Conservation (phyloP, 2,329 filamentous ascomycete genomes). For the Fusarium solani-melongenae region DNA sequence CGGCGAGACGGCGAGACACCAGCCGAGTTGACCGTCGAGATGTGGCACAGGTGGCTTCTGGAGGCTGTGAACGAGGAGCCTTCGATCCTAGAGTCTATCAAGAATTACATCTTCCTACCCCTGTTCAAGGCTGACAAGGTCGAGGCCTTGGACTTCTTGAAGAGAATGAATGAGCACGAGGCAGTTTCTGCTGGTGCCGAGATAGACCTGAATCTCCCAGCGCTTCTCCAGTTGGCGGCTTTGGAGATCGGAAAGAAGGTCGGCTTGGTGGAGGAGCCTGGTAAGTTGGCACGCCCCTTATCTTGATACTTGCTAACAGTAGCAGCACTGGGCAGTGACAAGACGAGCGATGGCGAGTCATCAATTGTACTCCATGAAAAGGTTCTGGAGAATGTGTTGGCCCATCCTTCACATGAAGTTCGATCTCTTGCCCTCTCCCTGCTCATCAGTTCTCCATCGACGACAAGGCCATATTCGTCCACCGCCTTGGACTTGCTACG, state of each 20-base stretch:
- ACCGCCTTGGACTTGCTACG: conserved; percentile 72
- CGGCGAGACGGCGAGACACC: conserved; percentile 41
- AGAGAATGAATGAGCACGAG: conserved; percentile 63
- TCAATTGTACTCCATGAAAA: conserved; percentile 53
- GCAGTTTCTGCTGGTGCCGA: conserved; percentile 58
- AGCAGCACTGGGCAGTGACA: conserved; percentile 43
- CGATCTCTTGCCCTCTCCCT: conserved; percentile 85
- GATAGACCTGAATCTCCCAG: conserved; percentile 62
- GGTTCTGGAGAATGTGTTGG: conserved; percentile 64
- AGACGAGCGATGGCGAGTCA: conserved; percentile 27
- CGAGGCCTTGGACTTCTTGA: conserved; percentile 68
- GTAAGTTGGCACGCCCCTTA: conserved; percentile 48
- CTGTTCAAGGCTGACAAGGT: conserved; percentile 69
- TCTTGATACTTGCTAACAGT: conserved; percentile 26
- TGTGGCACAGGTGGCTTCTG: conserved; percentile 69
- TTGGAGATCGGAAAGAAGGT: conserved; percentile 77
- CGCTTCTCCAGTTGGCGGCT: conserved; percentile 72
- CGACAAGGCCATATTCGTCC: conserved; percentile 76
- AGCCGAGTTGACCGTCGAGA: conserved; percentile 48
- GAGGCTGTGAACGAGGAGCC: conserved; percentile 60
- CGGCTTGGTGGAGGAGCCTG: conserved; percentile 75
- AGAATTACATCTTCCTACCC: conserved; percentile 72
- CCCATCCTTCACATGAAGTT: conserved; percentile 70
- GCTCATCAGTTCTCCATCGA: conserved; percentile 79
- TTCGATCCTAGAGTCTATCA: conserved; percentile 69